phyloP scores from a whole-genome alignment of 2,329 filamentous ascomycete genomes.

The Metarhizium brunneum region DNA sequence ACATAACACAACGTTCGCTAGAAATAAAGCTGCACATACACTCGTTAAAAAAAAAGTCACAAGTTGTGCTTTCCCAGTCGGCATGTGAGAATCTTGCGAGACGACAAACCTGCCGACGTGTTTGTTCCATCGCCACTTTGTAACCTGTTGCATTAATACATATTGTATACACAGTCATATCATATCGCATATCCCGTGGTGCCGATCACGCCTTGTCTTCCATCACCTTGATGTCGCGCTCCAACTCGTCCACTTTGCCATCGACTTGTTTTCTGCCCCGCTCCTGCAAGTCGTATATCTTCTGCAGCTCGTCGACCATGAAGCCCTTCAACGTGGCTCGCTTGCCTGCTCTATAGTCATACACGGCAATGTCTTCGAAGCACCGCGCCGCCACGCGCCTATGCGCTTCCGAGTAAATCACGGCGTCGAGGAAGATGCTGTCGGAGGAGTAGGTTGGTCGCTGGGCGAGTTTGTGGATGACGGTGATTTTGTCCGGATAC shows the following conservation, averaged over 20 bases:
- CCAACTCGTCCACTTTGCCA: slow-evolving; percentile 9
- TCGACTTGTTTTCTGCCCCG: slow-evolving; percentile 10
- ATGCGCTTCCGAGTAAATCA: slow-evolving; percentile 68
- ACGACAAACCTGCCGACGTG: too few species aligned
- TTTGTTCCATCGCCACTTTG: not conserved
- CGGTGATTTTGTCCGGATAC: slow-evolving; percentile 73
- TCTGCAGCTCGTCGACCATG: slow-evolving; percentile 27
- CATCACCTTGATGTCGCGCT: slow-evolving; percentile 2
- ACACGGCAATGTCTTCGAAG: slow-evolving; percentile 40
- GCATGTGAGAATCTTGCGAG: not conserved
- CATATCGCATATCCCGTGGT: not conserved
- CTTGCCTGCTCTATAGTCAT: slow-evolving; percentile 22
- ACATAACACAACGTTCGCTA: slow-evolving; percentile 3
- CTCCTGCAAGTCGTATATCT: slow-evolving; percentile 26
- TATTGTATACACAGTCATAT: not conserved
- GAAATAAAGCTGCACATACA: not conserved
- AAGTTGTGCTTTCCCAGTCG: not conserved
- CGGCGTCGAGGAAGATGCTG: slow-evolving; percentile 48
- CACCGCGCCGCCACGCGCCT: slow-evolving; percentile 65
- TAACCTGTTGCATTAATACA: not conserved
- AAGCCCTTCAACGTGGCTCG: slow-evolving; percentile 31
- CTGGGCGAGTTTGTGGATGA: slow-evolving; percentile 66
- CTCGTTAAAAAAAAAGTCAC: not conserved
- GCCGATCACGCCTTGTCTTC: slow-evolving; percentile 1
- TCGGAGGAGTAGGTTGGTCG: slow-evolving; percentile 32